Evolutionary conservation across 345 rosid genomes (phyloP).

Genomic region (Erucastrum elatum): DNA sequence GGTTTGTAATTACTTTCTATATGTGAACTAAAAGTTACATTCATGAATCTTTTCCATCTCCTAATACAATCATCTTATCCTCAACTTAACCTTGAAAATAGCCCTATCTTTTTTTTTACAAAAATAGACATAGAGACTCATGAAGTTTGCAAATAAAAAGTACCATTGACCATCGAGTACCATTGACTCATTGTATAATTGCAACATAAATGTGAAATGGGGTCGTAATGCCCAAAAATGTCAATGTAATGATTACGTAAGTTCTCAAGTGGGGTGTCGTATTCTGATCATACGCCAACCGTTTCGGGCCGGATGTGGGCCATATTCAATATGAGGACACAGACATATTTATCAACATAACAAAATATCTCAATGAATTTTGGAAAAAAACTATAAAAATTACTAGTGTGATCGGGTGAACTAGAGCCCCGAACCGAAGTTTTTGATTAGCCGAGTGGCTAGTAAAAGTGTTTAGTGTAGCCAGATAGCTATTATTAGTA

Average conservation of each 20-base stretch:
- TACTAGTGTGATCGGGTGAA: neutral
- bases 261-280: neutral
- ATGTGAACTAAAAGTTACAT: neutral
- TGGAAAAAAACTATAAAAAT: neutral
- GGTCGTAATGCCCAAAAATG: conserved; percentile 10
- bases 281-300: conserved; percentile 25
- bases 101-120: neutral
- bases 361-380: neutral
- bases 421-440: neutral
- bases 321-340: neutral
- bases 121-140: neutral
- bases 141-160: neutral
- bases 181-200: neutral
- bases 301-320: conserved; percentile 25
- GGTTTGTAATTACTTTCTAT: neutral
- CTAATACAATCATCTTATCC: neutral
- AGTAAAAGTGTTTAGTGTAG: neutral
- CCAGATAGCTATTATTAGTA: neutral
- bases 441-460: neutral
- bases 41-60: neutral
- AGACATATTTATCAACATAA: neutral
- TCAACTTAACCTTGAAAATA: neutral
- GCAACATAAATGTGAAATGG: conserved; percentile 4
- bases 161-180: neutral
- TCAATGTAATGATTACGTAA: conserved; percentile 5